Percentiles rank a stretch among this genome's conserved stretches.
Evolutionary conservation across 805 yeast genomes (phyloP).

Genomic region (Barnettozyma californica): DNA sequence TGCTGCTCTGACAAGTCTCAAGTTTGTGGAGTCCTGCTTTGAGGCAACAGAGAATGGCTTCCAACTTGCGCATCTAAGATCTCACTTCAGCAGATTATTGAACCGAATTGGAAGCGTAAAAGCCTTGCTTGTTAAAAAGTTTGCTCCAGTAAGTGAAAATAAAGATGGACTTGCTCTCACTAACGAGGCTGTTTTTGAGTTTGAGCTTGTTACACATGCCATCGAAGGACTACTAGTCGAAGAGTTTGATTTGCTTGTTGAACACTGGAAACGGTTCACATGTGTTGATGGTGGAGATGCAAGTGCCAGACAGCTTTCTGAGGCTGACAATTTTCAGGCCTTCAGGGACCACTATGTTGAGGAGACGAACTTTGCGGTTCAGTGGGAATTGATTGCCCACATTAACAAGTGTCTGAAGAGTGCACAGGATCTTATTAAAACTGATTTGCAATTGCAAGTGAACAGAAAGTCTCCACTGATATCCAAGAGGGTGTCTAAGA

Average conservation of each 20-base stretch:
- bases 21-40: constrained; percentile 10
- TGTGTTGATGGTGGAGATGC: not conserved
- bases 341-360: constrained; percentile 5
- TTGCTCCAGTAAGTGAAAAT: constrained; percentile 5
- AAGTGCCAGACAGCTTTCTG: constrained; percentile 11
- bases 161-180: constrained; percentile 7
- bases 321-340: constrained; percentile 16
- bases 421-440: constrained; percentile 16
- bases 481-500: constrained; percentile 18
- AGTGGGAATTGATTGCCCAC: constrained; percentile 14
- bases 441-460: constrained; percentile 13
- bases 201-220: constrained; percentile 10
- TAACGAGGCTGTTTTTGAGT: constrained; percentile 10
- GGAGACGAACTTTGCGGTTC: constrained; percentile 3
- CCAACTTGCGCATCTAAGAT: constrained; percentile 7
- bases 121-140: not conserved
- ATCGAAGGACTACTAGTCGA: constrained; percentile 8
- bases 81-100: not conserved
- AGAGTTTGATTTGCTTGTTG: constrained; percentile 2
- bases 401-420: constrained; percentile 13
- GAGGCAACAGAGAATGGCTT: constrained; percentile 11
- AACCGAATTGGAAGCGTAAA: not conserved
- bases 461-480: constrained; percentile 12
- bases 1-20: constrained; percentile 10
- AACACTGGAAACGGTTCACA: constrained; percentile 11